These are phyloP conservation scores for Blastobotrys peoriensis DNA, from an alignment of 805 yeast species.

Conservation along the genomic window DNA sequence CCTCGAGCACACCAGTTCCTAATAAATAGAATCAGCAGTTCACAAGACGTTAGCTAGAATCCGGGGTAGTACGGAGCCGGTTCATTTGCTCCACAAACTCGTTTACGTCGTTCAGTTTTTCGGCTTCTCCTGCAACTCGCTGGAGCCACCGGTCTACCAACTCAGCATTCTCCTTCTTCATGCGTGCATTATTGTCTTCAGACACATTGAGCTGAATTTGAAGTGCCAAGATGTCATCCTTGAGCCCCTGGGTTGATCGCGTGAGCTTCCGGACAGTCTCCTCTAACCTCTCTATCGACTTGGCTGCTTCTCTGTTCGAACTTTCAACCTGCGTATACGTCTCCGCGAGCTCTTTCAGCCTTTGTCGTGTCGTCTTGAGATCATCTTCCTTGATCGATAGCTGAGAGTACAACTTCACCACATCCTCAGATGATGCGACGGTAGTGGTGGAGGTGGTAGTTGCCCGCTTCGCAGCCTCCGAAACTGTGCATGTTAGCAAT, in stretches of 20 bases:
- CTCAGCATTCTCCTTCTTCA: slow-evolving; percentile 44
- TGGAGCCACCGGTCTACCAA: slow-evolving; percentile 56
- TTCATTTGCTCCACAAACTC: slow-evolving; percentile 16
- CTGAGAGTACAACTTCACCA: slow-evolving; percentile 15
- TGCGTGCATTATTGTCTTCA: slow-evolving; percentile 30
- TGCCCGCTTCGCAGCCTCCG: slow-evolving; percentile 20
- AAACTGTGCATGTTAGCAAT: neutral
- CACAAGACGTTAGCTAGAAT: too few relatives aligned
- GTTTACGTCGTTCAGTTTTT: slow-evolving; percentile 46
- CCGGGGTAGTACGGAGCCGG: neutral
- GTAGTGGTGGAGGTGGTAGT: slow-evolving; percentile 5
- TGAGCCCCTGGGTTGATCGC: slow-evolving; percentile 45
- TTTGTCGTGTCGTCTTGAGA: slow-evolving; percentile 1
- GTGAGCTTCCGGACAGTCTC: slow-evolving; percentile 40
- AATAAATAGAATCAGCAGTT: too few relatives aligned
- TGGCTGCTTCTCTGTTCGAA: slow-evolving; percentile 21
- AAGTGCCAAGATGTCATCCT: slow-evolving; percentile 59
- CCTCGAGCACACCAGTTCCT: too few relatives aligned
- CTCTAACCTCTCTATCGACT: neutral
- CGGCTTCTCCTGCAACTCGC: slow-evolving; percentile 54
- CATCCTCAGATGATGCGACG: slow-evolving; percentile 6
- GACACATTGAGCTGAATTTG: slow-evolving; percentile 52
- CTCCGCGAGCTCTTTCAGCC: slow-evolving; percentile 5
- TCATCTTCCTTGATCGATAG: slow-evolving; percentile 12
- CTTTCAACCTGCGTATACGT: slow-evolving; percentile 20